Conservation (phyloP, 2,329 filamentous ascomycete species). For the Conoideocrella luteorostrata region DNA sequence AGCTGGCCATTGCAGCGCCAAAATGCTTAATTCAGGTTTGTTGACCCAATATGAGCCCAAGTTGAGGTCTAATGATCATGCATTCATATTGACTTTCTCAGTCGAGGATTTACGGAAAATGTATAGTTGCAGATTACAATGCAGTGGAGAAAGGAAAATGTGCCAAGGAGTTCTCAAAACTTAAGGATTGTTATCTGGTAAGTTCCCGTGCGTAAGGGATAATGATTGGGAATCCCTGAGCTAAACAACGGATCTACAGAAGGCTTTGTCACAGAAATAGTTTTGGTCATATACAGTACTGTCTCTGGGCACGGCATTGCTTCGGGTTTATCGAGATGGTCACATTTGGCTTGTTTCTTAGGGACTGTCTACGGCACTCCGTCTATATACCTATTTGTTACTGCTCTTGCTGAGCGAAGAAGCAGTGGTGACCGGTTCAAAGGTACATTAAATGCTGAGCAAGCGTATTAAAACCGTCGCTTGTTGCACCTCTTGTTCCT, state of each 20-base stretch:
- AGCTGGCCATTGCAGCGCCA: conserved; percentile 46
- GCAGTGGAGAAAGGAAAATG: conserved; percentile 89
- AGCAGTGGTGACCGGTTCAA: neutral
- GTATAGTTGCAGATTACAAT: conserved; percentile 84
- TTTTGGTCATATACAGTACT: too few species aligned
- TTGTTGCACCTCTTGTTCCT: conserved; percentile 81
- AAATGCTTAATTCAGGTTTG: conserved; percentile 50
- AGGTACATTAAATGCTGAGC: conserved; percentile 67
- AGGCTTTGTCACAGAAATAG: conserved; percentile 23
- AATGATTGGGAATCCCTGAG: neutral
- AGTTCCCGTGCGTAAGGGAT: conserved; percentile 17
- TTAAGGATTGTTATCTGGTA: conserved; percentile 88
- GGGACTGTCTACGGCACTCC: conserved; percentile 9
- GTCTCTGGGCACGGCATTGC: too few species aligned
- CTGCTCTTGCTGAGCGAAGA: neutral
- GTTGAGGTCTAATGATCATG: too few species aligned
- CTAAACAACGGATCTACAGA: conserved; percentile 1
- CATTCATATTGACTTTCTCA: conserved; percentile 29
- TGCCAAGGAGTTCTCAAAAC: conserved; percentile 69
- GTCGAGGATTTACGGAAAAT: conserved; percentile 85
- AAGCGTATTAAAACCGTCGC: conserved; percentile 73
- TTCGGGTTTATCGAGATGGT: too few species aligned
- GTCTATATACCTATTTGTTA: neutral
- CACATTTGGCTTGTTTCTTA: too few species aligned
- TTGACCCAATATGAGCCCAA: too few species aligned